phyloP scores from a whole-genome alignment of 768 basidiomycete genomes.

The Boletus subparvulus region DNA sequence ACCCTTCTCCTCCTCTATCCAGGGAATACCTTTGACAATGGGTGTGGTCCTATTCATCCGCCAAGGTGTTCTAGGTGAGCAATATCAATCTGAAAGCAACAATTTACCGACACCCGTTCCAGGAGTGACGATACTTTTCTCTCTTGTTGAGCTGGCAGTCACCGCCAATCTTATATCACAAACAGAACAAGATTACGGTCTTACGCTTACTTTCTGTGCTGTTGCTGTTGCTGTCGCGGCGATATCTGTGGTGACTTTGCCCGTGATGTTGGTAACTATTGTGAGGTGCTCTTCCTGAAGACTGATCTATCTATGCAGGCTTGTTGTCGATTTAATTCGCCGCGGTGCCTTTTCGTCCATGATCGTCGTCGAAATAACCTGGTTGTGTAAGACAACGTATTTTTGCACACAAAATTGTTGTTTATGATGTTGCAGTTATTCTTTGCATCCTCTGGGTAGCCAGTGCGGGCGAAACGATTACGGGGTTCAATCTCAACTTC shows the following conservation, averaged over 20 bases:
- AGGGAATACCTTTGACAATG: slow-evolving; percentile 11
- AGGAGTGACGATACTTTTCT: slow-evolving; percentile 24
- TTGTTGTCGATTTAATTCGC: slow-evolving; percentile 35
- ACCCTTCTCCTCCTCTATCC: background rate
- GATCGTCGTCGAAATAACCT: slow-evolving; percentile 37
- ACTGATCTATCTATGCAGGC: slow-evolving; percentile 23
- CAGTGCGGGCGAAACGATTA: slow-evolving; percentile 30
- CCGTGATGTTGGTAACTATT: slow-evolving; percentile 24
- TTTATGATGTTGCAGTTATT: slow-evolving; percentile 19
- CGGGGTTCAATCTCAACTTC: background rate
- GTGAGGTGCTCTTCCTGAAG: background rate
- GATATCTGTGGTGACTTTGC: slow-evolving; percentile 32
- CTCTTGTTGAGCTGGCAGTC: slow-evolving; percentile 33
- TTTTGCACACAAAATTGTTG: background rate
- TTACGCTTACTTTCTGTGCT: slow-evolving; percentile 22
- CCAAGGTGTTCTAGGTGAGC: slow-evolving; percentile 23
- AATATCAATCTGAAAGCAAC: background rate
- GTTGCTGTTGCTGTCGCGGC: slow-evolving; percentile 30
- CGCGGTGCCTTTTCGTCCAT: slow-evolving; percentile 40
- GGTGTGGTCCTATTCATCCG: slow-evolving; percentile 14
- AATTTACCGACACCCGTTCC: background rate
- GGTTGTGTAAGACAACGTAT: slow-evolving; percentile 33
- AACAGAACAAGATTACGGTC: slow-evolving; percentile 4
- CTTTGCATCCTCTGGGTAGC: slow-evolving; percentile 44
- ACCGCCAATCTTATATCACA: slow-evolving; percentile 28